Evolutionary conservation across 163 green algal species (phyloP).

Genomic region (Chlamydomonas reinhardtii): DNA sequence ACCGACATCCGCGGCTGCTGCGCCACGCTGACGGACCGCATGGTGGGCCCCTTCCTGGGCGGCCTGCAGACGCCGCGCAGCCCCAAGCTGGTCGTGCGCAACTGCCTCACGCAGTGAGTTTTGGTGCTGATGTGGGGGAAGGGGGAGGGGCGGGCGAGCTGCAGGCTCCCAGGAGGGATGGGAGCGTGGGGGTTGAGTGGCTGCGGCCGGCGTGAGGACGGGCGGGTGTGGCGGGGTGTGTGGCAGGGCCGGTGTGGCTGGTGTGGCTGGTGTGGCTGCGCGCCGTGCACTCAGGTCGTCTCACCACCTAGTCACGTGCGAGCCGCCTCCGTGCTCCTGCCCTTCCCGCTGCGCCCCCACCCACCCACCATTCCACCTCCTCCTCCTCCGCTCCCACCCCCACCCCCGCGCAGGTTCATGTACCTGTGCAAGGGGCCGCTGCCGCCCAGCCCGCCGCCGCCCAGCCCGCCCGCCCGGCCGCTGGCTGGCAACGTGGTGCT

Average conservation of each 20-base stretch:
- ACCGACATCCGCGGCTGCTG: conserved; percentile 18
- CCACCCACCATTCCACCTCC: no score
- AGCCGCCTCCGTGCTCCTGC: no score
- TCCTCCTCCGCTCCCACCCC: no score
- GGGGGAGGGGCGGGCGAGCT: neutral
- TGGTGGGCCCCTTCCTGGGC: conserved; percentile 1
- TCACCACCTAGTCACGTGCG: no score
- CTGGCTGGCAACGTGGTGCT: conserved; percentile 9
- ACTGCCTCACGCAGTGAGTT: conserved; percentile 28
- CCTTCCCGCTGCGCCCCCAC: no score
- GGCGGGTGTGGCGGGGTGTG: no score
- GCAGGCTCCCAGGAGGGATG: no score
- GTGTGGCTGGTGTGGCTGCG: no score
- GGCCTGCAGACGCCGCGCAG: neutral
- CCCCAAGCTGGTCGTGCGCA: conserved; percentile 4
- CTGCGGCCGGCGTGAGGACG: no score
- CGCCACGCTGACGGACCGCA: conserved; percentile 3
- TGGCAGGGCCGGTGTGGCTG: no score
- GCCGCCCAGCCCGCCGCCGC: conserved; percentile 15
- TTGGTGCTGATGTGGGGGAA: neutral
- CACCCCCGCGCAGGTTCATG: neutral
- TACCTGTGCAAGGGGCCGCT: conserved; percentile 25
- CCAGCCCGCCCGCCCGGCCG: neutral
- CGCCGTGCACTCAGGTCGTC: no score
- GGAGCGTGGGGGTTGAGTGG: no score